A percentile compares a stretch with the other conserved stretches of the same genome.
Evolutionary conservation across 257 asterid genomes (phyloP).

Genomic region (Solanum pimpinellifolium): DNA sequence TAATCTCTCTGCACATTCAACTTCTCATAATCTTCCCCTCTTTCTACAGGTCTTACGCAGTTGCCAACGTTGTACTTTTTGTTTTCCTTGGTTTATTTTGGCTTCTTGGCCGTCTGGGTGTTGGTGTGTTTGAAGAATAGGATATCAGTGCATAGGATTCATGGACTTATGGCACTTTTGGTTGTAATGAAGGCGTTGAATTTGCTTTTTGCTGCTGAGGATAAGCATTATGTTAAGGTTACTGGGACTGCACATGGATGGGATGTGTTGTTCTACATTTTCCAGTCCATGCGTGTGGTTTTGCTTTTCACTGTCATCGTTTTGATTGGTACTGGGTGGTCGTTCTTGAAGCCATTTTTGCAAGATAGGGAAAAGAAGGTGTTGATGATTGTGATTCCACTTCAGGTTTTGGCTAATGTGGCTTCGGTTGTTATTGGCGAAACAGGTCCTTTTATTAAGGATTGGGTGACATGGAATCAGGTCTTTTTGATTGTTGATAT

Average conservation of each 20-base stretch:
- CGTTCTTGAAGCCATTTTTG: constrained; percentile 80
- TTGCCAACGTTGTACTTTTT: constrained; percentile 61
- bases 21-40: neutral
- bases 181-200: constrained; percentile 81
- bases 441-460: constrained; percentile 91
- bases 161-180: constrained; percentile 63
- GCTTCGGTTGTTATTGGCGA: constrained; percentile 94
- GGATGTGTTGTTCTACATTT: constrained; percentile 92
- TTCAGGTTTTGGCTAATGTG: constrained; percentile 81
- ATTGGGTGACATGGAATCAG: constrained; percentile 95
- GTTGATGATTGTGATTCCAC: constrained; percentile 94
- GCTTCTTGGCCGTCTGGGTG: constrained; percentile 58
- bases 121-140: constrained; percentile 36
- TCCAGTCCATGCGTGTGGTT: constrained; percentile 80
- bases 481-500: constrained; percentile 85
- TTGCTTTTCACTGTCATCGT: constrained; percentile 79
- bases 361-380: constrained; percentile 94
- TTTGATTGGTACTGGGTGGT: constrained; percentile 90
- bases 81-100: constrained; percentile 48
- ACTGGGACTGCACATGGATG: constrained; percentile 97
- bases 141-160: constrained; percentile 77
- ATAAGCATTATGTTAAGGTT: constrained; percentile 87
- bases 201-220: constrained; percentile 81
- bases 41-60: constrained; percentile 58
- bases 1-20: neutral